Base-by-base conservation (phyloP, 257 asterid genomes). In the Echites panduratus region DNA sequence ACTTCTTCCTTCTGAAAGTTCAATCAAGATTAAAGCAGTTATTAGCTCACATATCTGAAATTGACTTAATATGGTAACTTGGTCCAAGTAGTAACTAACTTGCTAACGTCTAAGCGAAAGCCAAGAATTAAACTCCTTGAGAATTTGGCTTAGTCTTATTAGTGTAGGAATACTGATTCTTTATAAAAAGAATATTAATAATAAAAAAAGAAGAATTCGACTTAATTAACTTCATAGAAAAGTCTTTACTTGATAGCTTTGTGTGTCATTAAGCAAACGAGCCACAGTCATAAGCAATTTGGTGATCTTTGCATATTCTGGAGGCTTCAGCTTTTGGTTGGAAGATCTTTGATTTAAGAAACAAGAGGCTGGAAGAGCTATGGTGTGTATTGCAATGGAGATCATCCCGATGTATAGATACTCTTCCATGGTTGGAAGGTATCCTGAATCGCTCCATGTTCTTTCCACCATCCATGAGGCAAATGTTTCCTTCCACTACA, bases 401-500 rank as follows among this genome's bases (percentile, higher is more conserved):
- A 47, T 44, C 81, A 70, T 77, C 27, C 87, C 96, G 0, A 53
- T 81, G 64, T 74, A 57, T 4, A 89, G 82, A 56, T 87, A 89
- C 32, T 87, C 84, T 2, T 82, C 79, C 79, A 73, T 74, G 43
- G 90, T 66, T 4, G 93, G 89, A 7, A 53, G 6, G 43, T 82
- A 63, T 27, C 87, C 91, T 0, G 73, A 64, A 1, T 11, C 32
- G 50, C 91, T 84, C 96, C 96, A 87, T 9, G 24, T 62, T 14
- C 78, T 86, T 80, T 87, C 96, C 75, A 72, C 83, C 93, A 89
- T 81, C 96, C 93, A 87, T 4, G 96, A 24, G 7, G 0, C 12
- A 70, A 89, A 89, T n/a, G 91, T 82, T 76, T 83, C 90, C 0
- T 76, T 19, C 96, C 96, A 89, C 96, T 87, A 29, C 16, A 32